Evolutionary conservation across 192 early-diverging fungal species (phyloP).

Genomic region (Podila horticola): DNA sequence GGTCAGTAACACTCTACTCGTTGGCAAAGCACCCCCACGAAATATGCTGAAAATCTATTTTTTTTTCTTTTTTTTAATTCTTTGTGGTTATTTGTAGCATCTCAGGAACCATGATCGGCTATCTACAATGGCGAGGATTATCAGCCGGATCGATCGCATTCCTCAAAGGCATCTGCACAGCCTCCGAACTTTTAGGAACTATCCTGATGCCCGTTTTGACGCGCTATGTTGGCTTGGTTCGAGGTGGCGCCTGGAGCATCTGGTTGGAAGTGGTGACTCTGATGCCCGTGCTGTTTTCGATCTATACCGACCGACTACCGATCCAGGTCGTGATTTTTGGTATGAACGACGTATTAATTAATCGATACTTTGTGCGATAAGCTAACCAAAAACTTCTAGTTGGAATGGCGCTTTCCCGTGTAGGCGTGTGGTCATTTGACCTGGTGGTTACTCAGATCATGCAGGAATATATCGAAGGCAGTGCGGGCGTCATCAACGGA

Average conservation of each 20-base stretch:
- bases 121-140: slow-evolving; percentile 37
- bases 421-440: slow-evolving; percentile 52
- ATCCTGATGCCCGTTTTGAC: slow-evolving; percentile 29
- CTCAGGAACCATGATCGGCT: slow-evolving; percentile 50
- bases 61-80: not conserved
- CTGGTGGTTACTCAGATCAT: slow-evolving; percentile 47
- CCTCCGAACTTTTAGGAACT: slow-evolving; percentile 31
- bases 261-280: slow-evolving; percentile 38
- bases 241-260: slow-evolving; percentile 43
- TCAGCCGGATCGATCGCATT: slow-evolving; percentile 29
- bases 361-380: not conserved
- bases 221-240: slow-evolving; percentile 31
- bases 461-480: slow-evolving; percentile 34
- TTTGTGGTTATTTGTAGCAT: slow-evolving; percentile 9
- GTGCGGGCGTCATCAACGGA: slow-evolving; percentile 40
- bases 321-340: slow-evolving; percentile 38
- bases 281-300: slow-evolving; percentile 36
- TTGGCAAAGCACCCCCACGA: not conserved
- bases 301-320: slow-evolving; percentile 32
- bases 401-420: slow-evolving; percentile 48
- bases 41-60: not conserved
- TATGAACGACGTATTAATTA: slow-evolving; percentile 1
- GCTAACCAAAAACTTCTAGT: slow-evolving; percentile 1
- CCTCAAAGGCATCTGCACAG: slow-evolving; percentile 41
- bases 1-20: not conserved